Evolutionary conservation across 2,329 filamentous ascomycete genomes (phyloP).

Genomic region (Fusarium lateritium): DNA sequence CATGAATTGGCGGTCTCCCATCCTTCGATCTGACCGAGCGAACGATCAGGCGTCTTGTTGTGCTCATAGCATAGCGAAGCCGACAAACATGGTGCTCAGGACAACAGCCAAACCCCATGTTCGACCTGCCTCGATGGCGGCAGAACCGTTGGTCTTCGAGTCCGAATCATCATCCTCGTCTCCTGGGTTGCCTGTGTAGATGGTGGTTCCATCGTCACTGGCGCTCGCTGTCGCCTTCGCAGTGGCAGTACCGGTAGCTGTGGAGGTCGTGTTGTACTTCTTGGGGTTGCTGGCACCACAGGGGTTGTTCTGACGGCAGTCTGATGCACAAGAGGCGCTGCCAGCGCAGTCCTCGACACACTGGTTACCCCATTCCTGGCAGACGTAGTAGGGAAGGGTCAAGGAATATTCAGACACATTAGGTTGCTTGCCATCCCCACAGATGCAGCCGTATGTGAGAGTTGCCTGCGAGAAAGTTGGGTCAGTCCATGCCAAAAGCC

Average conservation of each 20-base stretch:
- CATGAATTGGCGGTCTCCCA: neutral
- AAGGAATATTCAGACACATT: slow-evolving; percentile 84
- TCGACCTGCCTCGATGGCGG: slow-evolving; percentile 54
- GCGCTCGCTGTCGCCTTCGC: slow-evolving; percentile 56
- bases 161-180: slow-evolving; percentile 28
- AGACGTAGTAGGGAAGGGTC: slow-evolving; percentile 84
- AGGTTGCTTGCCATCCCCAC: slow-evolving; percentile 74
- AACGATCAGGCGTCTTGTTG: neutral
- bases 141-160: slow-evolving; percentile 46
- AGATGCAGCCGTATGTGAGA: slow-evolving; percentile 81
- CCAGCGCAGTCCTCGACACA: slow-evolving; percentile 72
- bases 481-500: neutral
- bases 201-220: slow-evolving; percentile 53
- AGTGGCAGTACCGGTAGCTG: slow-evolving; percentile 55
- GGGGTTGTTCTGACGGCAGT: slow-evolving; percentile 76
- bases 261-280: slow-evolving; percentile 69
- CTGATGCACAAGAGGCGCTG: slow-evolving; percentile 70
- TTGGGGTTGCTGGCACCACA: slow-evolving; percentile 79
- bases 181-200: slow-evolving; percentile 51
- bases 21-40: neutral
- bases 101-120: slow-evolving; percentile 58
- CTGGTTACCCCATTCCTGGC: slow-evolving; percentile 78
- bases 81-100: slow-evolving; percentile 57
- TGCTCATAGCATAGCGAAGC: slow-evolving; percentile 58
- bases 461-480: slow-evolving; percentile 58